Evolutionary conservation across 2,329 filamentous ascomycete genomes (phyloP).

Genomic region (Aspergillus costaricaensis): DNA sequence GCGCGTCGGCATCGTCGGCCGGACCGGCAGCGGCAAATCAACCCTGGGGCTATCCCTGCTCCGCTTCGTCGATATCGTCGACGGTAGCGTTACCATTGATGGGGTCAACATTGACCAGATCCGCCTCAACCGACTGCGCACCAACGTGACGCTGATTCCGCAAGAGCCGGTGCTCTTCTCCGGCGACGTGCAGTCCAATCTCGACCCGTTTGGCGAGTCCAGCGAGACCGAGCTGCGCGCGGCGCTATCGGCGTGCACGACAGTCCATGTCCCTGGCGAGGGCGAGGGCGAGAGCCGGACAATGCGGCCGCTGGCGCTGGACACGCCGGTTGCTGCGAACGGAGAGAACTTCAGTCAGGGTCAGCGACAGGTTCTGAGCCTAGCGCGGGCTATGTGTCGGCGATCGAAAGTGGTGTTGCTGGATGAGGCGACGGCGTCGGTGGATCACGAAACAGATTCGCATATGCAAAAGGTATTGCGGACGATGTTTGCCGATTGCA

Average conservation of each 20-base stretch:
- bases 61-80: constrained; percentile 53
- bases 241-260: constrained; percentile 33
- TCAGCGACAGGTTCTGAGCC: constrained; percentile 63
- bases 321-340: constrained; percentile 59
- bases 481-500: constrained; percentile 54
- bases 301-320: constrained; percentile 40
- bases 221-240: constrained; percentile 48
- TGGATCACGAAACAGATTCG: constrained; percentile 61
- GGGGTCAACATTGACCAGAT: constrained; percentile 59
- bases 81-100: constrained; percentile 58
- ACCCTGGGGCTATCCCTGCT: constrained; percentile 57
- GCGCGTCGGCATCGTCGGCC: constrained; percentile 31
- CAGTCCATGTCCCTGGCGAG: constrained; percentile 33
- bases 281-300: constrained; percentile 14
- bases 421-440: constrained; percentile 66
- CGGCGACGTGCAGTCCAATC: constrained; percentile 59
- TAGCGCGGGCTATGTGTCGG: constrained; percentile 62
- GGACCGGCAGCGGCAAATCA: constrained; percentile 38
- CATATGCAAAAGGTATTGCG: constrained; percentile 61
- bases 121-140: constrained; percentile 53
- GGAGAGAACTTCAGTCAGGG: constrained; percentile 53
- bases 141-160: constrained; percentile 60
- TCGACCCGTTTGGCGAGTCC: constrained; percentile 60
- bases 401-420: constrained; percentile 60
- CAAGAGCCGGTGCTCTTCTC: constrained; percentile 63